Conservation (phyloP, 208 protist genomes). For the Tritrichomonas musculus region DNA sequence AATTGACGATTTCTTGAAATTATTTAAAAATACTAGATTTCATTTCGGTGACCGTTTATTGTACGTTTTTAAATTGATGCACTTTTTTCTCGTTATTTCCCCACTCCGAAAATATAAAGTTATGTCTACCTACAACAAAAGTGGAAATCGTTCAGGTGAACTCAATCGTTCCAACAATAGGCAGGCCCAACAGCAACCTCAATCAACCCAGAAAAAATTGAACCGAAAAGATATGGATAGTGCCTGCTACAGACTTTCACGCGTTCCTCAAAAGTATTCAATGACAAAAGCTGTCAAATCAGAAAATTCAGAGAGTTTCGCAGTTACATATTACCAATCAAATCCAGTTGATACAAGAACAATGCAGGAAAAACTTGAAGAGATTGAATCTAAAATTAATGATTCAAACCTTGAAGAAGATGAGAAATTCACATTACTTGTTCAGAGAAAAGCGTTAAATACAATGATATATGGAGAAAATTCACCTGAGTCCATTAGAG, state of each 20-base stretch:
- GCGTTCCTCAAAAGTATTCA: background rate
- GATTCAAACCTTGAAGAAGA: background rate
- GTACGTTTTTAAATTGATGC: too few species aligned
- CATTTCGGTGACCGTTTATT: too few species aligned
- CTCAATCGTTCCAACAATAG: too few species aligned
- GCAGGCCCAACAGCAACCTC: too few species aligned
- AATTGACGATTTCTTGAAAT: too few species aligned
- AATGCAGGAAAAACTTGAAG: background rate
- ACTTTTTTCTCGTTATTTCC: too few species aligned
- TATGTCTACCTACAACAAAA: too few species aligned
- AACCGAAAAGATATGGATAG: background rate
- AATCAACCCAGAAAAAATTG: background rate
- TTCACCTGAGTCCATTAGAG: background rate
- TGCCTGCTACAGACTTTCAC: background rate
- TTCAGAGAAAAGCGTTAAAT: background rate
- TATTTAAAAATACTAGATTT: too few species aligned
- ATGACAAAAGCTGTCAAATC: background rate
- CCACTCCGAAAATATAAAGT: too few species aligned
- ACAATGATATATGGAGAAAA: background rate
- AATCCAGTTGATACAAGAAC: background rate
- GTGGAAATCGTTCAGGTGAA: too few species aligned
- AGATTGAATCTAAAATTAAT: background rate
- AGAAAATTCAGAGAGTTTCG: constrained; percentile 17
- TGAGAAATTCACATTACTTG: background rate
- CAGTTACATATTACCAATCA: background rate